Evolutionary conservation across 176 grass and related monocot species (phyloP).

Genomic region (Juncus effusus): DNA sequence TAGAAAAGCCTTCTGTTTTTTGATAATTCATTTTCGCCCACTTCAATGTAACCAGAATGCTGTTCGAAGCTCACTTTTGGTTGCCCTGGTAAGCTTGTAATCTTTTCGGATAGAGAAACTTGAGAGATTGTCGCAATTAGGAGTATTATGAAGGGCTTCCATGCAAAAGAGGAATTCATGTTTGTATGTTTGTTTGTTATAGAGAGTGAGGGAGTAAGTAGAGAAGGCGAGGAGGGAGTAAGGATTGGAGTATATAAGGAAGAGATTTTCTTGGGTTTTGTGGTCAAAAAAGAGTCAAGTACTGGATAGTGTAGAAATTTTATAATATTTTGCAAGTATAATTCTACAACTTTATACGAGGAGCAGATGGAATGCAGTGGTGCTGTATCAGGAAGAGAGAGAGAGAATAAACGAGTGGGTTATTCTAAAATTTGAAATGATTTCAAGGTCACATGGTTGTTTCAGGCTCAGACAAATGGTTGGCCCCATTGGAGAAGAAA

Average conservation of each 20-base stretch:
- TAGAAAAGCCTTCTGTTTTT: conserved; percentile 82
- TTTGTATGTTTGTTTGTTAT: conserved; percentile 14
- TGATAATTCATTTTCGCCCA: conserved; percentile 43
- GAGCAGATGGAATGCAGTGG: background rate
- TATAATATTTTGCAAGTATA: background rate
- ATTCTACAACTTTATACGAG: conserved; percentile 8
- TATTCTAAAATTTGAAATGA: conserved; percentile 20
- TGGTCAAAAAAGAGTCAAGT: background rate
- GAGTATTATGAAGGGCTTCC: conserved; percentile 8
- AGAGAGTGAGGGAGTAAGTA: background rate
- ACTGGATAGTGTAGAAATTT: background rate
- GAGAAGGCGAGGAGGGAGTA: conserved; percentile 17
- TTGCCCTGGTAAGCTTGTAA: conserved; percentile 71
- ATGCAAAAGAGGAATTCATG: conserved; percentile 27
- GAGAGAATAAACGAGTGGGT: background rate
- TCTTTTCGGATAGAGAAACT: conserved; percentile 47
- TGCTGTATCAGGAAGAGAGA: background rate
- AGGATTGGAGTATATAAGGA: conserved; percentile 15
- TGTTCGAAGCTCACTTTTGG: conserved; percentile 78
- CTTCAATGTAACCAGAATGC: conserved; percentile 74
- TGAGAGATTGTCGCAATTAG: conserved; percentile 24
- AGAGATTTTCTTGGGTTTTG: conserved; percentile 15
- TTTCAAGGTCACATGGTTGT: conserved; percentile 35
- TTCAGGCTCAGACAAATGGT: conserved; percentile 10
- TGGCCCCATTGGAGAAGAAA: conserved; percentile 20